Evolutionary conservation across 306 rosid species (phyloP).

Genomic region (Spatholobus suberectus): DNA sequence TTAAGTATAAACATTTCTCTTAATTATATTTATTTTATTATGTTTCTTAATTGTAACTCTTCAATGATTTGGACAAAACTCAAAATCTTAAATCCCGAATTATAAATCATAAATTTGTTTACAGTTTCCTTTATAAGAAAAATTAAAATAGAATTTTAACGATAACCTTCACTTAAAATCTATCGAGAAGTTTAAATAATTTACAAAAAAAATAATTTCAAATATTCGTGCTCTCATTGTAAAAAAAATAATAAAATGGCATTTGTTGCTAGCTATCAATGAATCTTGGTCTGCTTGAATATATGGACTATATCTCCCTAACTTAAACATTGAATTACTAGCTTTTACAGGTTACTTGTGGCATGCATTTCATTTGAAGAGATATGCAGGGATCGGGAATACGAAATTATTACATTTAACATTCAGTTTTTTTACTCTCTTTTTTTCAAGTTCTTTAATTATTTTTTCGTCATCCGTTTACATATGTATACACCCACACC

Average conservation of each 20-base stretch:
- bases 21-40: neutral
- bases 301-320: neutral
- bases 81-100: neutral
- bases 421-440: too few species aligned
- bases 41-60: neutral
- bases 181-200: neutral
- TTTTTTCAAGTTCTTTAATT: neutral
- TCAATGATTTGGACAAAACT: neutral
- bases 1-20: neutral
- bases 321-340: neutral
- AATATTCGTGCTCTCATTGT: neutral
- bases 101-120: neutral
- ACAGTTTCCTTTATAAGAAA: neutral
- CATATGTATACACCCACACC: neutral
- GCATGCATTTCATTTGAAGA: too few species aligned
- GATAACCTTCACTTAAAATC: neutral
- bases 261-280: neutral
- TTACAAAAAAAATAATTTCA: neutral
- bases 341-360: neutral
- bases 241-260: neutral
- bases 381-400: neutral
- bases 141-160: neutral
- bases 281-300: neutral
- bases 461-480: neutral
- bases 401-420: too few species aligned